These are phyloP conservation scores for Malassezia pachydermatis DNA, from an alignment of 1,284 basidiomycete species.

Conservation along the genomic window DNA sequence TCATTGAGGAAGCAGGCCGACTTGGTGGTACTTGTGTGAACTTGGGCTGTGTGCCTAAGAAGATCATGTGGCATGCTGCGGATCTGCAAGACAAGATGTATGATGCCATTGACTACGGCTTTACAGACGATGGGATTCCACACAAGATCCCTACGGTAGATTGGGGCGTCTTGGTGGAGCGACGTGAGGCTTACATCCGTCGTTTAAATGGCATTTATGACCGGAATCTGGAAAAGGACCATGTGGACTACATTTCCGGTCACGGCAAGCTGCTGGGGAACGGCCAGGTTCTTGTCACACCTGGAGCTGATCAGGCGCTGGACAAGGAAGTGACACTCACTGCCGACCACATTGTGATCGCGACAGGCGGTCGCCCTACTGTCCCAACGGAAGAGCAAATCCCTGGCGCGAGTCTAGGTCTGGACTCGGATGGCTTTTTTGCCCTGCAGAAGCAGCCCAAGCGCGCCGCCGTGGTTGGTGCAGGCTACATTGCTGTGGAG, in stretches of 20 bases:
- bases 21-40: slow-evolving; percentile 95
- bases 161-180: slow-evolving; percentile 82
- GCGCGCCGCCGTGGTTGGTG: slow-evolving; percentile 84
- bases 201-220: slow-evolving; percentile 81
- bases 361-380: slow-evolving; percentile 75
- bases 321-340: slow-evolving; percentile 51
- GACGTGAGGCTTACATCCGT: slow-evolving; percentile 89
- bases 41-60: slow-evolving; percentile 55
- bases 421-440: slow-evolving; percentile 93
- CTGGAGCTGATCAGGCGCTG: slow-evolving; percentile 46
- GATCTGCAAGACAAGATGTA: slow-evolving; percentile 69
- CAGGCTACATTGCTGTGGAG: slow-evolving; percentile 97
- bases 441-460: slow-evolving; percentile 79
- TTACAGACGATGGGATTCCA: slow-evolving; percentile 49
- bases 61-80: slow-evolving; percentile 99
- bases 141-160: slow-evolving; percentile 56
- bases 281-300: slow-evolving; percentile 38
- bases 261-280: slow-evolving; percentile 52
- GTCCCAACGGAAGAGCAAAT: slow-evolving; percentile 70
- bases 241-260: slow-evolving; percentile 78
- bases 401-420: slow-evolving; percentile 80
- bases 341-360: slow-evolving; percentile 52
- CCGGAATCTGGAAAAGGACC: slow-evolving; percentile 71
- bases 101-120: slow-evolving; percentile 67
- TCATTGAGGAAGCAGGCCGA: slow-evolving; percentile 67